These are phyloP conservation scores for Pseudogymnoascus sp. DNA, from an alignment of 2,329 filamentous ascomycete genomes.

Conservation along the genomic window DNA sequence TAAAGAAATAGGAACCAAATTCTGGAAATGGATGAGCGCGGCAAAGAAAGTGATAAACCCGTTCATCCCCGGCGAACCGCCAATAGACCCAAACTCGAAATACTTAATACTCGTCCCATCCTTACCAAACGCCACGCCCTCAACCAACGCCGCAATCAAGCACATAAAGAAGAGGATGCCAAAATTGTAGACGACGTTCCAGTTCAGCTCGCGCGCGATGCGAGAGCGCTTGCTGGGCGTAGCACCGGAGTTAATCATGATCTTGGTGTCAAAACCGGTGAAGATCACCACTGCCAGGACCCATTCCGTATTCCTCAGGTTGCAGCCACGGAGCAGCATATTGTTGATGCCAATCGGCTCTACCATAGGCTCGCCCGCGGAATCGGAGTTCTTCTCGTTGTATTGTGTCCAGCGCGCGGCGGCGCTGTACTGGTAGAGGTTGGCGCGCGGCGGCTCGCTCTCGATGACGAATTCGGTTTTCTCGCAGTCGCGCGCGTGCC, in stretches of 20 bases:
- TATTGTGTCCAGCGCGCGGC: constrained; percentile 79
- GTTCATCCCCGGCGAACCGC: constrained; percentile 63
- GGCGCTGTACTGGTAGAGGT: constrained; percentile 90
- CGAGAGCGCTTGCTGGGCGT: constrained; percentile 90
- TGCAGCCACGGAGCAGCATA: constrained; percentile 83
- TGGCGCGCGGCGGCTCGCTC: constrained; percentile 84
- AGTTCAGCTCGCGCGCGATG: constrained; percentile 89
- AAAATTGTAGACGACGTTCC: constrained; percentile 97
- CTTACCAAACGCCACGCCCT: constrained; percentile 73
- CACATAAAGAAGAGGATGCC: constrained; percentile 83
- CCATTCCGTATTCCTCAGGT: constrained; percentile 94
- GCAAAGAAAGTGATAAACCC: constrained; percentile 98
- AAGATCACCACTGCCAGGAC: constrained; percentile 85
- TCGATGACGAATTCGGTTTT: constrained; percentile 81
- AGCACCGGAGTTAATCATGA: constrained; percentile 96
- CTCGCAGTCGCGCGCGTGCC: constrained; percentile 88
- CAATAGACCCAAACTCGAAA: constrained; percentile 82
- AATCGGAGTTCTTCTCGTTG: constrained; percentile 52
- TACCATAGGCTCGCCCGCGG: constrained; percentile 67
- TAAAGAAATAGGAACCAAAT: constrained; percentile 94
- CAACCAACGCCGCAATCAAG: constrained; percentile 71
- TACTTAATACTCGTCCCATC: constrained; percentile 63
- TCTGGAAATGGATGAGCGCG: constrained; percentile 89
- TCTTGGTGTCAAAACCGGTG: constrained; percentile 94
- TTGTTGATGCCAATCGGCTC: constrained; percentile 96